phyloP scores from a whole-genome alignment of 1,284 basidiomycete genomes.

The Termitomyces sp. region DNA sequence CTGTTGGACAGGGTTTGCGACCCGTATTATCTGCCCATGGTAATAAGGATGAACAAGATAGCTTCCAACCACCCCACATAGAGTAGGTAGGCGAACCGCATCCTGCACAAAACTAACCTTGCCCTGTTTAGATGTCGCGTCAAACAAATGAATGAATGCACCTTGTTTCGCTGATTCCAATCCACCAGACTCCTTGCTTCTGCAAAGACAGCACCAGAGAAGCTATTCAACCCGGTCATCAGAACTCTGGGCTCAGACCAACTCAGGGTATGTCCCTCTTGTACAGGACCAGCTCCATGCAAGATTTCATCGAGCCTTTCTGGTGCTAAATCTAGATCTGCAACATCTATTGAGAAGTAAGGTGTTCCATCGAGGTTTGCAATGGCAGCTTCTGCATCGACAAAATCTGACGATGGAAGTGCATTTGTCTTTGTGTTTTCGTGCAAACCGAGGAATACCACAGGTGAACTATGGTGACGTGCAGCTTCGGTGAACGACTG shows the following conservation, averaged over 20 bases:
- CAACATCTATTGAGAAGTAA: constrained; percentile 77
- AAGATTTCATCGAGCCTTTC: constrained; percentile 42
- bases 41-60: constrained; percentile 71
- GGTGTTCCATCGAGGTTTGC: constrained; percentile 67
- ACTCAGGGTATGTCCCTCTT: constrained; percentile 37
- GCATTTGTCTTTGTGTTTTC: constrained; percentile 49
- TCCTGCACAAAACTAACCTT: constrained; percentile 74
- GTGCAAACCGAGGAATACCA: constrained; percentile 69
- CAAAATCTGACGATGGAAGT: constrained; percentile 60
- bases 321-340: constrained; percentile 40
- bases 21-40: constrained; percentile 64
- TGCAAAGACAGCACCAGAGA: constrained; percentile 72
- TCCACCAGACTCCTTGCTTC: constrained; percentile 77
- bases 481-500: constrained; percentile 56
- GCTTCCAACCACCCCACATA: constrained; percentile 95
- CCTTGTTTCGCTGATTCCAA: constrained; percentile 87
- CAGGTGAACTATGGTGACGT: constrained; percentile 49
- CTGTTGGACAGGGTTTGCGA: constrained; percentile 62
- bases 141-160: constrained; percentile 23
- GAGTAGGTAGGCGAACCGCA: constrained; percentile 84
- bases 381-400: constrained; percentile 40
- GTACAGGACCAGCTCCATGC: constrained; percentile 33
- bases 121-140: neutral
- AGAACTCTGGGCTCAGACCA: constrained; percentile 71
- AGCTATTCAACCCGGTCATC: constrained; percentile 47